Evolutionary conservation across 257 asterid species (phyloP).

Genomic region (Osmanthus fragrans): DNA sequence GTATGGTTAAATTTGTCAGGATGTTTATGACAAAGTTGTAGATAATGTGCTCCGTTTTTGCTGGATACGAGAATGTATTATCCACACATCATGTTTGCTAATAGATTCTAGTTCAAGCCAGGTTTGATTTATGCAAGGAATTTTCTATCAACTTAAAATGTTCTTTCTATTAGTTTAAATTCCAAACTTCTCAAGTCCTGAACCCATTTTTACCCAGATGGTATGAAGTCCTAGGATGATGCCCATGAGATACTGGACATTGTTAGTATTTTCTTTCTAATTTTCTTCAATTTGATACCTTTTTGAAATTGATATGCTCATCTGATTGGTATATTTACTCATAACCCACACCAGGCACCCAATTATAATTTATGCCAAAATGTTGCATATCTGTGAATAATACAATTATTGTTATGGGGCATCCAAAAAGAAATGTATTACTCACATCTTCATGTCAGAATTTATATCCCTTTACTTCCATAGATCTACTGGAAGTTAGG

Average conservation of each 20-base stretch:
- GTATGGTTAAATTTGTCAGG: background rate
- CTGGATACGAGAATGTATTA: background rate
- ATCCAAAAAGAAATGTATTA: background rate
- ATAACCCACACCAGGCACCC: too few species aligned
- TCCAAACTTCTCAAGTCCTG: background rate
- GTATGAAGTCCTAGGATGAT: background rate
- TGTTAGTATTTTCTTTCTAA: background rate
- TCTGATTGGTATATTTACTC: background rate
- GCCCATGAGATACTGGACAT: background rate
- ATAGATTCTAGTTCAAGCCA: background rate
- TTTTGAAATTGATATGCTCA: background rate
- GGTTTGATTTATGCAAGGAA: background rate
- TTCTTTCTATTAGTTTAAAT: background rate
- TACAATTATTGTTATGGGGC: background rate
- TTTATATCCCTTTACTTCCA: background rate
- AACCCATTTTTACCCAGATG: too few species aligned
- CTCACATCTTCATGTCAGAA: background rate
- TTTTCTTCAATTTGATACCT: background rate
- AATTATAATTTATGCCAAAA: too few species aligned
- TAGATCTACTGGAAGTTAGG: background rate
- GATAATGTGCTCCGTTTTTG: background rate
- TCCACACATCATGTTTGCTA: background rate
- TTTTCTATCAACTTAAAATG: background rate
- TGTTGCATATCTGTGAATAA: background rate
- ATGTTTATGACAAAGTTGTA: background rate